Evolutionary conservation across 805 yeast species (phyloP), one percentile per base, ranked within the genome.

Genomic region (Candida boidinii): DNA sequence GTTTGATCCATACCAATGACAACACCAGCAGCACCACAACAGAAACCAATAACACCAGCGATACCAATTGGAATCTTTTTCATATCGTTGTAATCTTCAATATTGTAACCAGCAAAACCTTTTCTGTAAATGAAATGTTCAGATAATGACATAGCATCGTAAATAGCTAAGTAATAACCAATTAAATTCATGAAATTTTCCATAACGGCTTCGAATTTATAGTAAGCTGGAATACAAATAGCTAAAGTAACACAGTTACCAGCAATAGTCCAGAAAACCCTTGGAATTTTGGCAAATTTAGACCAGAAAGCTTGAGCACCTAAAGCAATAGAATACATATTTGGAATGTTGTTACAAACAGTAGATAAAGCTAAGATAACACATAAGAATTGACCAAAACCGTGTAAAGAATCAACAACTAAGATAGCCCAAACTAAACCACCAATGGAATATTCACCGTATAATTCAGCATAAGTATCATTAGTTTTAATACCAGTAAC

Each of bases 301-400:
- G 81, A 73, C 82, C 90, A 82, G 48, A 82, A 62, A 28, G 92
- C 76, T 63, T 88, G 96, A 23, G 87, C 86, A 43, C 87, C 78
- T 51, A 88, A 68, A 26, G 86, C 88, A 48, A 86, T 73, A 17
- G 96, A 84, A 67, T 88, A 88, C 81, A 86, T 78, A 66, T 86
- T 87, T 58, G 96, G 96, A 57, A 87, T 76, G 64, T 86, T 87
- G 69, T 85, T 86, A 43, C 95, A 79, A 36, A 88, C 80, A 21
- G 95, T 85, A 21, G 95, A 84, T 44, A 88, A n/a, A 13, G 94
- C 85, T 42, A 88, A 64, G 14, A 88, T 20, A 21, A 88, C 96
- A 60, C 88, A 74, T 59, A 88, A 78, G 68, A 88, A 86, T 57
- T 84, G 79, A 41, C 96, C 96, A 46, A 88, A 85, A 8, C 86